Conservation (phyloP, 2,329 filamentous ascomycete species). For the Magnaporthales sp. region DNA sequence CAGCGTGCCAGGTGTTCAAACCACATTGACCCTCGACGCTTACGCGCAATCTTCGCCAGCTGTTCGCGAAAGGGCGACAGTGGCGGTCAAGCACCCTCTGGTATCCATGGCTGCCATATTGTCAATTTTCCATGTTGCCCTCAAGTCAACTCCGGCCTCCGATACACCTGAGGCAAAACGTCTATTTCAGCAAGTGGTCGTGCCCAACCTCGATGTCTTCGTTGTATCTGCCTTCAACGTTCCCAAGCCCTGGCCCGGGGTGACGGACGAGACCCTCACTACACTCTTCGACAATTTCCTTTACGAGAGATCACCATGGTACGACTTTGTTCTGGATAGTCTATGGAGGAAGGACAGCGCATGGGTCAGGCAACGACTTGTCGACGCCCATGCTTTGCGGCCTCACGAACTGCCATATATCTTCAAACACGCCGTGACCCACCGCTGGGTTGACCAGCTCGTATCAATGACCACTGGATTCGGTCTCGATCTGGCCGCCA, state of each 20-base stretch:
- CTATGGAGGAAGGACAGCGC: conserved; percentile 84
- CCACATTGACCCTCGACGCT: conserved; percentile 60
- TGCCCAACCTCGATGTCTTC: conserved; percentile 71
- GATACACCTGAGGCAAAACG: conserved; percentile 56
- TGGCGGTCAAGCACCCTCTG: conserved; percentile 74
- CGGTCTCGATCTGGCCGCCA: conserved; percentile 76
- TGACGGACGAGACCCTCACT: conserved; percentile 67
- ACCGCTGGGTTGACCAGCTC: conserved; percentile 77
- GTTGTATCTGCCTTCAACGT: conserved; percentile 71
- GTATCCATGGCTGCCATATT: conserved; percentile 80
- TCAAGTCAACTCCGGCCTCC: conserved; percentile 52
- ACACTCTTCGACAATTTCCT: conserved; percentile 79
- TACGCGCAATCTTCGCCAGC: conserved; percentile 40
- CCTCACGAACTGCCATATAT: conserved; percentile 60
- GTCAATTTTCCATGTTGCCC: conserved; percentile 56
- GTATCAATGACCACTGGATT: conserved; percentile 74
- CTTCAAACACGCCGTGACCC: conserved; percentile 71
- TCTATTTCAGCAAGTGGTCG: conserved; percentile 57
- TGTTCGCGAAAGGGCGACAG: conserved; percentile 42
- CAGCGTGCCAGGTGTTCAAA: conserved; percentile 72
- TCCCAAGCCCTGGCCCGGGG: conserved; percentile 65
- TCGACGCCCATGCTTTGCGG: conserved; percentile 65
- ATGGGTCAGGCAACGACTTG: conserved; percentile 75
- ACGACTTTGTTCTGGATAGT: conserved; percentile 83
- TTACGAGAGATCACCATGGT: conserved; percentile 65